phyloP scores from a whole-genome alignment of 805 yeast species.

The Wickerhamiella kazuoi region DNA sequence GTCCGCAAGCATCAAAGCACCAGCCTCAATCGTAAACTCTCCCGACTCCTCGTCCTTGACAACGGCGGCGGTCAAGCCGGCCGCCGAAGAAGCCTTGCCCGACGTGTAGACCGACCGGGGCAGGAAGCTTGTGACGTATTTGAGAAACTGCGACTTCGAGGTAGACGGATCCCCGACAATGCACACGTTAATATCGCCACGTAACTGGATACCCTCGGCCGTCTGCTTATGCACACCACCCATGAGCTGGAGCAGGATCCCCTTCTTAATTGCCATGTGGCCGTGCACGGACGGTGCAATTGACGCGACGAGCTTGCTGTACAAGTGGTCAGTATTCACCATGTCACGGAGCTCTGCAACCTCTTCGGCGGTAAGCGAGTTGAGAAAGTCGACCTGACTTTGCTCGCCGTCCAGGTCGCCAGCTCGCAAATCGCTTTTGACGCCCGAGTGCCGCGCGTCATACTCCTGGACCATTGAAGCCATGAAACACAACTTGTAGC shows the following conservation, averaged over 20 bases:
- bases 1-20: constrained; percentile 96
- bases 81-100: constrained; percentile 96
- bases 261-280: constrained; percentile 86
- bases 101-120: constrained; percentile 95
- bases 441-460: constrained; percentile 22
- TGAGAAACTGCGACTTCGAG: constrained; percentile 86
- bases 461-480: constrained; percentile 78
- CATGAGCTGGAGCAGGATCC: constrained; percentile 66
- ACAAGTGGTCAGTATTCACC: constrained; percentile 78
- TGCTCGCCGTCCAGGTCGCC: constrained; percentile 33
- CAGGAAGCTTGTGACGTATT: constrained; percentile 77
- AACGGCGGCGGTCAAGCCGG: constrained; percentile 96
- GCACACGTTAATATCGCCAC: constrained; percentile 95
- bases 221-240: constrained; percentile 95
- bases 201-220: constrained; percentile 78
- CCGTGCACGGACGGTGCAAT: constrained; percentile 95
- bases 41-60: constrained; percentile 95
- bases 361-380: constrained; percentile 63
- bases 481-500: constrained; percentile 76
- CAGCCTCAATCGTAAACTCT: constrained; percentile 94
- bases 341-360: constrained; percentile 69
- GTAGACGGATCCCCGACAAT: constrained; percentile 97
- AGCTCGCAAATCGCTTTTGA: constrained; percentile 22
- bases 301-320: constrained; percentile 67
- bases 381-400: constrained; percentile 68